phyloP scores from a whole-genome alignment of 1,284 basidiomycete species.

The Apiotrichum akiyoshidainum region DNA sequence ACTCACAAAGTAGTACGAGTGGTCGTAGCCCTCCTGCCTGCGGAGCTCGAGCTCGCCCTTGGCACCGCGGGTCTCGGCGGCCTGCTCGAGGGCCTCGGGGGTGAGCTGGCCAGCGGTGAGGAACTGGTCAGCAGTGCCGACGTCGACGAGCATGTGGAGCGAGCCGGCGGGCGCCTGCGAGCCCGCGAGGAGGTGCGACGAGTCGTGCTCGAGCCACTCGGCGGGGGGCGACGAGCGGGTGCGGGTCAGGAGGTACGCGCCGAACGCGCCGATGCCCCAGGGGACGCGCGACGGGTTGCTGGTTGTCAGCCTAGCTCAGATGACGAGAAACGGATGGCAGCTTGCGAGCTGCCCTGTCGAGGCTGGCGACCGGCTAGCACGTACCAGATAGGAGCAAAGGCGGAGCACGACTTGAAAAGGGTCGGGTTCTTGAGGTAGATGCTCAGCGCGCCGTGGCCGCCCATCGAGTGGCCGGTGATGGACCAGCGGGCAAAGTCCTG shows the following conservation, averaged over 20 bases:
- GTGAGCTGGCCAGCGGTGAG: slow-evolving; percentile 80
- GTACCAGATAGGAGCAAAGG: slow-evolving; percentile 79
- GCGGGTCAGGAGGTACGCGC: slow-evolving; percentile 65
- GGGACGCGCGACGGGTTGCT: slow-evolving; percentile 78
- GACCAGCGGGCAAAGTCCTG: slow-evolving; percentile 54
- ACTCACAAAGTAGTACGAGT: slow-evolving; percentile 84
- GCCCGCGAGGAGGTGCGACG: slow-evolving; percentile 73
- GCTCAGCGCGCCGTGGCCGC: slow-evolving; percentile 90
- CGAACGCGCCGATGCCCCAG: slow-evolving; percentile 92
- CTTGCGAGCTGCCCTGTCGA: too few relatives aligned
- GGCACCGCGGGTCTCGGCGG: slow-evolving; percentile 57
- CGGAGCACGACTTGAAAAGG: slow-evolving; percentile 81
- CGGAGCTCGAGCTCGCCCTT: slow-evolving; percentile 75
- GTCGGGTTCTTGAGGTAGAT: slow-evolving; percentile 74
- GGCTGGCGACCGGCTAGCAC: slow-evolving; percentile 8
- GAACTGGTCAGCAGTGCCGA: slow-evolving; percentile 82
- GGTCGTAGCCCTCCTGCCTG: slow-evolving; percentile 86
- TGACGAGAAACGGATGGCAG: too few relatives aligned
- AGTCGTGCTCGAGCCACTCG: slow-evolving; percentile 63
- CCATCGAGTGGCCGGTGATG: slow-evolving; percentile 88
- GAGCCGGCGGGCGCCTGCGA: slow-evolving; percentile 56
- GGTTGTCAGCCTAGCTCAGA: background rate
- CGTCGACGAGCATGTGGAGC: slow-evolving; percentile 77
- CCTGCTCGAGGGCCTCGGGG: slow-evolving; percentile 81
- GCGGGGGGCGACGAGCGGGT: slow-evolving; percentile 54